A percentile compares a stretch with the other conserved stretches of the same genome.
These are phyloP conservation scores for Aristolochia fimbriata DNA, from an alignment of 164 flowering plant genomes.

Conservation along the genomic window DNA sequence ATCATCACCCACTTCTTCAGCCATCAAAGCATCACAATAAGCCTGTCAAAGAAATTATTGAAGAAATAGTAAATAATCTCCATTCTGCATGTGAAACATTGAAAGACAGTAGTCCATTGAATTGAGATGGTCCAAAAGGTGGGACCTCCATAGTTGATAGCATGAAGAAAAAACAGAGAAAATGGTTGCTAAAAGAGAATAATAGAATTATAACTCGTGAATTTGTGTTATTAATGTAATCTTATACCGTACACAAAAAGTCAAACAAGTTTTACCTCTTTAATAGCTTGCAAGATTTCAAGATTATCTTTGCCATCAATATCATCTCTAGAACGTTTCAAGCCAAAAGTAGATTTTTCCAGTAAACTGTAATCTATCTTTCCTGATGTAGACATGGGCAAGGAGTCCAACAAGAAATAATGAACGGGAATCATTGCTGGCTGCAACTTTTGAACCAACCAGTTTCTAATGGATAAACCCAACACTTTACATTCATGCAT, in stretches of 20 bases:
- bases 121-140: too few species aligned
- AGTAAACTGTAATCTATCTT: constrained; percentile 62
- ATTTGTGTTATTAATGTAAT: too few species aligned
- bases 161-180: too few species aligned
- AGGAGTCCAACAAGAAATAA: constrained; percentile 33
- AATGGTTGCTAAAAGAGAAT: too few species aligned
- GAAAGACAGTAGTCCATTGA: too few species aligned
- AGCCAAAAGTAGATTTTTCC: constrained; percentile 10
- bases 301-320: constrained; percentile 11
- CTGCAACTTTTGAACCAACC: constrained; percentile 58
- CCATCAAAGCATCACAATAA: constrained; percentile 55
- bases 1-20: constrained; percentile 39
- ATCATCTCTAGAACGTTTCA: constrained; percentile 8
- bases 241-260: too few species aligned
- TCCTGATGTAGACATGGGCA: constrained; percentile 72
- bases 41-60: constrained; percentile 31
- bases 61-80: not conserved
- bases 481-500: constrained; percentile 12
- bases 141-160: too few species aligned
- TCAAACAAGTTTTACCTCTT: constrained; percentile 34
- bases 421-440: constrained; percentile 49
- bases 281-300: constrained; percentile 34
- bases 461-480: constrained; percentile 34
- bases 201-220: too few species aligned
- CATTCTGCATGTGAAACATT: too few species aligned